Evolutionary conservation across 345 rosid species (phyloP).

Genomic region (Trapa bicornis): DNA sequence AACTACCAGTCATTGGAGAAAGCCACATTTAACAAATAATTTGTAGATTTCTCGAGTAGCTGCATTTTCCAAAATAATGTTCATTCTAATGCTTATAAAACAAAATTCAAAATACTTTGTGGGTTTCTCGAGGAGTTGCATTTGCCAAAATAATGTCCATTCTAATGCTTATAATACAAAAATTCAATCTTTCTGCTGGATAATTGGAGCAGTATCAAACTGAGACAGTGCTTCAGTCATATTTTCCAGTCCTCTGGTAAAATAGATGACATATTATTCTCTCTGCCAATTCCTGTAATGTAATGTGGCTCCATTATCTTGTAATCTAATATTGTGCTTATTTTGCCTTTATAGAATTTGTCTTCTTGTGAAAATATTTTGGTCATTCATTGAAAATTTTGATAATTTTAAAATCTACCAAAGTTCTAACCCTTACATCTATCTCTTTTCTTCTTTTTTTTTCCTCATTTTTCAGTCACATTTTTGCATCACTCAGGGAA

Average conservation of each 20-base stretch:
- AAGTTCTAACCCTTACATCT: not conserved
- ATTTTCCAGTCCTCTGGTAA: not conserved
- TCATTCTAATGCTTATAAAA: not conserved
- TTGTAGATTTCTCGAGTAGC: not conserved
- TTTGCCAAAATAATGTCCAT: not conserved
- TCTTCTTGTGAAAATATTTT: not conserved
- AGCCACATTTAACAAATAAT: not conserved
- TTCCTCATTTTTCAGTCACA: not conserved
- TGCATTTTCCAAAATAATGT: not conserved
- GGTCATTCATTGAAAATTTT: not conserved
- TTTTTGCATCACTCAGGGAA: conserved; percentile 8
- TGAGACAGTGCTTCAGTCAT: not conserved
- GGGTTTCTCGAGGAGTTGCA: not conserved
- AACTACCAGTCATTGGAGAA: not conserved
- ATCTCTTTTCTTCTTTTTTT: not conserved
- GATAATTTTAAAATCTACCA: not conserved
- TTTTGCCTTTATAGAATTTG: not conserved
- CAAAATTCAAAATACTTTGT: not conserved
- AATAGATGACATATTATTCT: not conserved
- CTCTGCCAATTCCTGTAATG: conserved; percentile 1
- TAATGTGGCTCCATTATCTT: not conserved
- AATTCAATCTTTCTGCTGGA: not conserved
- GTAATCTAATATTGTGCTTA: not conserved
- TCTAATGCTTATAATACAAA: not conserved
- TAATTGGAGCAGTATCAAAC: not conserved